These are phyloP conservation scores for Suillus bovinus DNA, from an alignment of 768 basidiomycete species.

Conservation along the genomic window DNA sequence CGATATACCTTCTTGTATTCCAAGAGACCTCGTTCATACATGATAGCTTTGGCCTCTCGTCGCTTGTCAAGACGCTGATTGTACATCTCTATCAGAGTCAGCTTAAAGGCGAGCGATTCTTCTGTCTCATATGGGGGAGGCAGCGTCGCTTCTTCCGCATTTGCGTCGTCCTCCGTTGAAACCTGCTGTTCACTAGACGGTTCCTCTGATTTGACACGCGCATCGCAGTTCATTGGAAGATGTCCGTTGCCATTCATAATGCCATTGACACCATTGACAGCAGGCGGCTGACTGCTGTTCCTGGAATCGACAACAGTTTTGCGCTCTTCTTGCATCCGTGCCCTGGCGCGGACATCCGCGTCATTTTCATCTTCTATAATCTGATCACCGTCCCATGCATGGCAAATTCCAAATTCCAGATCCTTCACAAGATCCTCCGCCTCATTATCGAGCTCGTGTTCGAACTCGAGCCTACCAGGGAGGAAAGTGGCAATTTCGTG, in stretches of 20 bases:
- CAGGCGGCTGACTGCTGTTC: constrained; percentile 24
- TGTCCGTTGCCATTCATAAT: constrained; percentile 41
- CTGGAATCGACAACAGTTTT: constrained; percentile 23
- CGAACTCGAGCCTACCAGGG: constrained; percentile 95
- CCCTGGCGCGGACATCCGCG: constrained; percentile 59
- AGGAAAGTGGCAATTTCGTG: constrained; percentile 93
- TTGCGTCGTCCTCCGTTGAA: constrained; percentile 54
- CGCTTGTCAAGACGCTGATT: constrained; percentile 85
- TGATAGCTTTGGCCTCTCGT: constrained; percentile 79
- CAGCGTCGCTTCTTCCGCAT: constrained; percentile 61
- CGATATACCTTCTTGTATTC: constrained; percentile 89
- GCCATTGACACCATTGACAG: constrained; percentile 31
- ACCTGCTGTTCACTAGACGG: constrained; percentile 39
- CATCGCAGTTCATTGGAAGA: constrained; percentile 38
- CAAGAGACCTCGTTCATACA: constrained; percentile 88
- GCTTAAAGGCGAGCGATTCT: constrained; percentile 87
- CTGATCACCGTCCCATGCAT: constrained; percentile 81
- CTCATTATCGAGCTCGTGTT: constrained; percentile 96
- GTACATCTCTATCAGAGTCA: constrained; percentile 89
- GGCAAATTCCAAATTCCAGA: constrained; percentile 88
- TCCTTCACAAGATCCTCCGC: constrained; percentile 96
- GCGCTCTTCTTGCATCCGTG: constrained; percentile 42
- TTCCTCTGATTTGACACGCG: constrained; percentile 45
- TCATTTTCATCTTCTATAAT: constrained; percentile 80
- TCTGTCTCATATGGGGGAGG: constrained; percentile 82